Conservation (phyloP, 768 basidiomycete genomes). For the Amanita pallidorosea region DNA sequence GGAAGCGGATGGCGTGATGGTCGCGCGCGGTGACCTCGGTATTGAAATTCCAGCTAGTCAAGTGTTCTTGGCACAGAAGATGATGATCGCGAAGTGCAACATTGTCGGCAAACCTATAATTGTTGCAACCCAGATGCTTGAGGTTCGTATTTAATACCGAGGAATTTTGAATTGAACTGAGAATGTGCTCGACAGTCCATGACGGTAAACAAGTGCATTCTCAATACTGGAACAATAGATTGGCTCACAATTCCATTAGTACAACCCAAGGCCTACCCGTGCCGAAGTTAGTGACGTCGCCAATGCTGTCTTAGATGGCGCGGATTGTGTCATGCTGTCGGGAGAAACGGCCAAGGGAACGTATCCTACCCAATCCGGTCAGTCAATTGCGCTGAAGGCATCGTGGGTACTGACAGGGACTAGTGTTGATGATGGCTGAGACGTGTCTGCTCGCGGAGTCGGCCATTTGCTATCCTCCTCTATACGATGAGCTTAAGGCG, state of each 20-base stretch:
- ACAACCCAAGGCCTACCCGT: slow-evolving; percentile 97
- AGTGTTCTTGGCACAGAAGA: slow-evolving; percentile 99
- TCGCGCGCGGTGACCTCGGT: slow-evolving; percentile 97
- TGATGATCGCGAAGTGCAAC: slow-evolving; percentile 99
- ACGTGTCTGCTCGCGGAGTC: slow-evolving; percentile 95
- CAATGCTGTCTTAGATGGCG: slow-evolving; percentile 96
- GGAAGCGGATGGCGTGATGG: slow-evolving; percentile 98
- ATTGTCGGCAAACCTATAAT: slow-evolving; percentile 96
- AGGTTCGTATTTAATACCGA: slow-evolving; percentile 35
- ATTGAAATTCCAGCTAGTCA: slow-evolving; percentile 99
- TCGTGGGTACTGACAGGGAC: slow-evolving; percentile 24
- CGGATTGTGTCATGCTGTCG: slow-evolving; percentile 99
- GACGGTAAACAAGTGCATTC: slow-evolving; percentile 49
- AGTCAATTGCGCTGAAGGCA: slow-evolving; percentile 12
- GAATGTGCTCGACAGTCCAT: slow-evolving; percentile 52
- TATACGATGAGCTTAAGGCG: slow-evolving; percentile 80
- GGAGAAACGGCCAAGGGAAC: slow-evolving; percentile 98
- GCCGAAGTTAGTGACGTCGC: slow-evolving; percentile 99
- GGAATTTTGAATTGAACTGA: not conserved
- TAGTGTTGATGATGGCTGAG: slow-evolving; percentile 96
- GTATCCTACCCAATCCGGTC: slow-evolving; percentile 93
- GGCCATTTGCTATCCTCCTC: slow-evolving; percentile 88
- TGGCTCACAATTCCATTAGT: slow-evolving; percentile 32
- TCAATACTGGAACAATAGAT: not conserved
- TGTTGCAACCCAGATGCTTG: slow-evolving; percentile 99